Percentiles rank a stretch among this genome's conserved stretches.
Conservation (phyloP, 106 monocot species). For the Acorus gramineus region DNA sequence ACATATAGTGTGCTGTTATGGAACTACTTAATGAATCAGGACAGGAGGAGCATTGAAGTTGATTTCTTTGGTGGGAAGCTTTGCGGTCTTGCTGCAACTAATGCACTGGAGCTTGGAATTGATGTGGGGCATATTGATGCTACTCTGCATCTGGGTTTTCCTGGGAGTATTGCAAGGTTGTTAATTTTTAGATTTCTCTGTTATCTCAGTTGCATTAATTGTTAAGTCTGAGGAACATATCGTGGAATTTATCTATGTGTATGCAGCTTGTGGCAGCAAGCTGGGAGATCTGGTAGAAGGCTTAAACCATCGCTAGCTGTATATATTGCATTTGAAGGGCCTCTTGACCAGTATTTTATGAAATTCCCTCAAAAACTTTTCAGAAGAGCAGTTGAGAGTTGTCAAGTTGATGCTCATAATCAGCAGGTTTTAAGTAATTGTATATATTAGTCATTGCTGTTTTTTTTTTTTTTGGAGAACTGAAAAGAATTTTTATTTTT, state of each 20-base stretch:
- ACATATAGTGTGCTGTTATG: not conserved
- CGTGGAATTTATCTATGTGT: constrained; percentile 4
- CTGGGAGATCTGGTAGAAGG: constrained; percentile 93
- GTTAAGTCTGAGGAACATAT: not conserved
- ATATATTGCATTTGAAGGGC: constrained; percentile 92
- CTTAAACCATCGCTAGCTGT: constrained; percentile 61
- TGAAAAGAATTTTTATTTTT: not conserved
- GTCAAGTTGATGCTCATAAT: constrained; percentile 75
- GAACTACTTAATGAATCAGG: constrained; percentile 30
- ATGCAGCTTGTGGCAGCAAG: constrained; percentile 96
- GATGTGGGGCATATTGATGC: constrained; percentile 94
- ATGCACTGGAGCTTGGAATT: constrained; percentile 94
- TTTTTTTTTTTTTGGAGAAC: not conserved
- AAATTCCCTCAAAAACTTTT: constrained; percentile 79
- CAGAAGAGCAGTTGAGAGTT: constrained; percentile 48
- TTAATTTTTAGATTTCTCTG: not conserved
- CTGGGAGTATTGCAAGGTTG: constrained; percentile 84
- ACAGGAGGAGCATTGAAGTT: constrained; percentile 77
- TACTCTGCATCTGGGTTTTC: constrained; percentile 98
- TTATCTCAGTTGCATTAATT: not conserved
- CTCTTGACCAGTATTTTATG: constrained; percentile 99
- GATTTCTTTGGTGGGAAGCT: constrained; percentile 74
- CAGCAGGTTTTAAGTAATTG: constrained; percentile 44
- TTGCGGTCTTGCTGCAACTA: constrained; percentile 82
- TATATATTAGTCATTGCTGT: not conserved